phyloP scores from a whole-genome alignment of 208 protist genomes.

The Herpetomonas tarakana region DNA sequence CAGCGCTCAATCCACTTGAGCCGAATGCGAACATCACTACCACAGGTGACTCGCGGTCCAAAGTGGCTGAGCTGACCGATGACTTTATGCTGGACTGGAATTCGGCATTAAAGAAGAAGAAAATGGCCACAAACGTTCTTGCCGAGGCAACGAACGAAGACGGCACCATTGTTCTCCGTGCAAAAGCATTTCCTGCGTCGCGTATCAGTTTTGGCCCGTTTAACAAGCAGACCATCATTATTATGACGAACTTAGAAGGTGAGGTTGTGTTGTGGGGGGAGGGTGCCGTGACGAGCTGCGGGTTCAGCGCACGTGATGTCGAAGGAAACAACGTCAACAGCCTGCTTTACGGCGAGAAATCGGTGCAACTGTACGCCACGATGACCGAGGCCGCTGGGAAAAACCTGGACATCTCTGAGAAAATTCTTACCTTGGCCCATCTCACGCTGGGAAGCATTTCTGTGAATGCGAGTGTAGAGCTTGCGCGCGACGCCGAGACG shows the following conservation, averaged over 20 bases:
- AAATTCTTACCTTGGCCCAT: slow-evolving; percentile 42
- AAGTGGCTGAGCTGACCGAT: background rate
- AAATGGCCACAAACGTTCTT: slow-evolving; percentile 29
- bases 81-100: slow-evolving; percentile 16
- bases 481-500: slow-evolving; percentile 26
- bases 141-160: slow-evolving; percentile 50
- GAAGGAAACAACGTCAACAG: slow-evolving; percentile 56
- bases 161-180: slow-evolving; percentile 26
- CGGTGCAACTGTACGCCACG: slow-evolving; percentile 48
- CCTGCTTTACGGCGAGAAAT: slow-evolving; percentile 59
- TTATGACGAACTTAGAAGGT: slow-evolving; percentile 45
- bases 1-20: background rate
- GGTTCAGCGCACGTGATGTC: slow-evolving; percentile 46
- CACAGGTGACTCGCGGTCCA: background rate
- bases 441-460: slow-evolving; percentile 49
- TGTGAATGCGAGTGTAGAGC: slow-evolving; percentile 38
- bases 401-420: slow-evolving; percentile 37
- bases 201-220: slow-evolving; percentile 35
- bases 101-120: slow-evolving; percentile 21
- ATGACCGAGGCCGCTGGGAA: slow-evolving; percentile 55
- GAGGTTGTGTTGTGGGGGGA: slow-evolving; percentile 56
- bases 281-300: slow-evolving; percentile 35
- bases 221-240: slow-evolving; percentile 37
- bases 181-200: slow-evolving; percentile 26
- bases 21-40: background rate